Evolutionary conservation across 208 protist genomes (phyloP).

Genomic region (Leishmania major): DNA sequence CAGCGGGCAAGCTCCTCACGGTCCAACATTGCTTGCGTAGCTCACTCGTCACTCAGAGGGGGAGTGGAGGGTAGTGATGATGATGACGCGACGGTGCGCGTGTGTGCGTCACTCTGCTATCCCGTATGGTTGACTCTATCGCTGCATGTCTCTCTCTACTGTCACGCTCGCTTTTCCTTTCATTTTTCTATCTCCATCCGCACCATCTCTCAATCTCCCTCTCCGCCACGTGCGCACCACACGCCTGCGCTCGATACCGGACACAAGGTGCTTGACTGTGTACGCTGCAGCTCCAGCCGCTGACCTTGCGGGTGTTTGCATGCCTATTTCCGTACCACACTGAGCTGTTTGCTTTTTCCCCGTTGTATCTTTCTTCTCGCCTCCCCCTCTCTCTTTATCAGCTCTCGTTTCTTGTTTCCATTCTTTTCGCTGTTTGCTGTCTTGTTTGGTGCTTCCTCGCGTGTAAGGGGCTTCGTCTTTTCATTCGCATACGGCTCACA

Average conservation of each 20-base stretch:
- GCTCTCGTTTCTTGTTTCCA: not conserved
- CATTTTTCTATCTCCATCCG: not conserved
- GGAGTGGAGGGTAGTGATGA: not conserved
- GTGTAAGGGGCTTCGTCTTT: not conserved
- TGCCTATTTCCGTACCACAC: not conserved
- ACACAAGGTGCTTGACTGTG: not conserved
- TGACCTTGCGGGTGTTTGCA: not conserved
- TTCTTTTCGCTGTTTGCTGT: not conserved
- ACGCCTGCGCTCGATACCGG: not conserved
- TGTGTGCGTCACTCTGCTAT: not conserved
- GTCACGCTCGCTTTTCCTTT: not conserved
- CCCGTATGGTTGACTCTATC: not conserved
- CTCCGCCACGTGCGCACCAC: not conserved
- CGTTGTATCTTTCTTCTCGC: constrained; percentile 1
- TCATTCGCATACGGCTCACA: not conserved
- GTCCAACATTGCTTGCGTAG: not conserved
- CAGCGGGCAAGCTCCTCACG: not conserved
- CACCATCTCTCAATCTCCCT: constrained; percentile 3
- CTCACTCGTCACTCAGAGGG: not conserved
- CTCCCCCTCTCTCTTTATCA: no score
- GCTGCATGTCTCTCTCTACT: not conserved
- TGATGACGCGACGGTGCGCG: not conserved
- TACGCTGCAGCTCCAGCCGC: not conserved
- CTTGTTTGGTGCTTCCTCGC: not conserved
- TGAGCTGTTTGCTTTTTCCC: not conserved